Base-by-base conservation (phyloP, 768 basidiomycete species). In the Dendrothele bispora region DNA sequence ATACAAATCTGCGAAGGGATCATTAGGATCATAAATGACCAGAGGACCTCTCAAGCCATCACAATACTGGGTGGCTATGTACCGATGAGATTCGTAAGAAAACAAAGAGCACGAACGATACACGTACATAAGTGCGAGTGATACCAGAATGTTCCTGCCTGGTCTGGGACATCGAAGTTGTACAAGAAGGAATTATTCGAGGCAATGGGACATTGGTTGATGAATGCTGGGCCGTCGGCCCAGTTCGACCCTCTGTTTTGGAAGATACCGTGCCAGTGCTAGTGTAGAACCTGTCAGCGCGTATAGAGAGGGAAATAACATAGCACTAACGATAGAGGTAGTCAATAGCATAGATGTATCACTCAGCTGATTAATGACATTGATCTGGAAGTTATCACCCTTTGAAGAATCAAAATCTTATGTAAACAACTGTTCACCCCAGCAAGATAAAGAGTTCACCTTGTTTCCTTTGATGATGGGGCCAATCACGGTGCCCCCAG, bases 1-100 rank as follows among this genome's bases (percentile, higher is more conserved):
- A 41, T 61, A 61, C 12, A 58, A 44, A 21, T 28, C 21, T 25
- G 36, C 37, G 26, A 50, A 44, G 1, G 56, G 56, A 48, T 57
- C 56, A 17, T 52, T n/a, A 14, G 57, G 63, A 24, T 68, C 66
- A 30, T 69, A 65, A 7, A 72, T 55, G 14, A 73, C 54, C 17
- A 71, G n/a, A 5, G 64, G 60, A 2, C 71, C 72, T 22, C 72
- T 60, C 43, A 73, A 56, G 0, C 71, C 72, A 28, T 73, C 72
- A 28, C 72, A 73, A 44, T 72, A 72, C 49, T 72, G 72, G 17
- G 59, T 55, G 56, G 37, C 66, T 47, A 46, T 68, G 68, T 24
- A 61, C 60, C 30, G 70, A 69, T 49, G 72, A 69, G 38, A 17
- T 34, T 66, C 66, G 69, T 42, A 52, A 69, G 1, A 71, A 70